A percentile compares a stretch with the other conserved stretches of the same genome.
Conservation (phyloP, 371 early-diverging fungal genomes). For the Choanephora cucurbitarum region DNA sequence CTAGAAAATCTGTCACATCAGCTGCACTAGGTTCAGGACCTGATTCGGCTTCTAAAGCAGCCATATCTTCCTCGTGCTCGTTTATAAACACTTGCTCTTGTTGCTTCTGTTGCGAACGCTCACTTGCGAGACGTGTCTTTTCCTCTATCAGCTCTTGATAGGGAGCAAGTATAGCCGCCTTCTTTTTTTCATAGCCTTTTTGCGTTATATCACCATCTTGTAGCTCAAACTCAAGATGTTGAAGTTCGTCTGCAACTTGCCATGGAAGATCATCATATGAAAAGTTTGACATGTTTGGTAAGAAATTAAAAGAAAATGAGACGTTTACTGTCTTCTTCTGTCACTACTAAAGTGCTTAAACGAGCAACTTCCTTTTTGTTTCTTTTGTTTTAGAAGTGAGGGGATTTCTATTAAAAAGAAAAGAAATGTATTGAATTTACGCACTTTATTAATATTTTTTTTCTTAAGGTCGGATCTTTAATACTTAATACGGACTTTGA, state of each 20-base stretch:
- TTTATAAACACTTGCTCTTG: background rate
- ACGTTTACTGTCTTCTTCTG: too few relatives aligned
- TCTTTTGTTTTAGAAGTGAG: too few relatives aligned
- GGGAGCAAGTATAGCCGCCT: slow-evolving; percentile 31
- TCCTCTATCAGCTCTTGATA: slow-evolving; percentile 8
- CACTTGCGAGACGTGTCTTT: background rate
- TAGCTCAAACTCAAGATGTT: slow-evolving; percentile 56
- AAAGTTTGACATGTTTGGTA: slow-evolving; percentile 28
- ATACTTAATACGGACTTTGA: too few relatives aligned
- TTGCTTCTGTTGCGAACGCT: background rate
- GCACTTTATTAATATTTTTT: too few relatives aligned
- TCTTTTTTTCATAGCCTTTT: slow-evolving; percentile 69
- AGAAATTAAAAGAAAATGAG: too few relatives aligned
- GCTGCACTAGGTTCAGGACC: slow-evolving; percentile 54
- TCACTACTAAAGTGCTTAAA: too few relatives aligned
- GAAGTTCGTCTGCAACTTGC: slow-evolving; percentile 47
- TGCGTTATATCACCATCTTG: slow-evolving; percentile 70
- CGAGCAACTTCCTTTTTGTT: too few relatives aligned
- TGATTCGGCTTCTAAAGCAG: slow-evolving; percentile 15
- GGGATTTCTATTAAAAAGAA: too few relatives aligned
- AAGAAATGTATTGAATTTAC: too few relatives aligned
- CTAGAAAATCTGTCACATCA: slow-evolving; percentile 50
- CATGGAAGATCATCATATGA: slow-evolving; percentile 43
- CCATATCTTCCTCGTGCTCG: background rate
- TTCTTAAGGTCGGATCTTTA: too few relatives aligned